Evolutionary conservation across 2,329 filamentous ascomycete species (phyloP).

Genomic region (Botrytis deweyae): DNA sequence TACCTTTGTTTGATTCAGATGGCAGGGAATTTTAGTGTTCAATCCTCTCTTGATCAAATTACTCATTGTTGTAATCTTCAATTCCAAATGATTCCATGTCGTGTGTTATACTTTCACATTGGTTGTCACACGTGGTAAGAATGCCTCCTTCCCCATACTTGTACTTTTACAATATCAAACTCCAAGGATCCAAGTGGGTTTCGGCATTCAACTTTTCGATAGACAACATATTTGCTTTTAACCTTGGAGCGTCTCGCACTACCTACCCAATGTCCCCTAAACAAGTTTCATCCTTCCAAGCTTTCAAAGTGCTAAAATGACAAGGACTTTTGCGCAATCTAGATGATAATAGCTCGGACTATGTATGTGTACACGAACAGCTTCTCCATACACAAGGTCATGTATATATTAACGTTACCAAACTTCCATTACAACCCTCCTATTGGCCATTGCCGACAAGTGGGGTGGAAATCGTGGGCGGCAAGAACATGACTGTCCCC

Average conservation of each 20-base stretch:
- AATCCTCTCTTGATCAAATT: background rate
- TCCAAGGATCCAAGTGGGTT: background rate
- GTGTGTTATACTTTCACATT: background rate
- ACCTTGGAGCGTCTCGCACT: background rate
- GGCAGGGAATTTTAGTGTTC: background rate
- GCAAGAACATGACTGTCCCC: constrained; percentile 6
- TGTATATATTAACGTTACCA: background rate
- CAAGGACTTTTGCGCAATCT: background rate
- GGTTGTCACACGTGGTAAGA: background rate
- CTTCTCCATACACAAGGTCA: background rate
- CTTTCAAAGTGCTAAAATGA: background rate
- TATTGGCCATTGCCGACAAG: constrained; percentile 1
- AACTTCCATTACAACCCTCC: background rate
- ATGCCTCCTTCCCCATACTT: background rate
- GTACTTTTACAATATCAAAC: background rate
- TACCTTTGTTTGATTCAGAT: background rate
- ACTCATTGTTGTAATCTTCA: background rate
- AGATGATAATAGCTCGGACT: background rate
- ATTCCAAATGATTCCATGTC: no score
- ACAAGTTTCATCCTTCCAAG: background rate
- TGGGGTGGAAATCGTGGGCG: constrained; percentile 10
- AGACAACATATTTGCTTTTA: background rate
- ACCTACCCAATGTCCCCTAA: background rate
- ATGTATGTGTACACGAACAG: background rate
- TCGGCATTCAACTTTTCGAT: background rate